Evolutionary conservation across 129 eudicot species (phyloP).

Genomic region (Flaveria brownii): DNA sequence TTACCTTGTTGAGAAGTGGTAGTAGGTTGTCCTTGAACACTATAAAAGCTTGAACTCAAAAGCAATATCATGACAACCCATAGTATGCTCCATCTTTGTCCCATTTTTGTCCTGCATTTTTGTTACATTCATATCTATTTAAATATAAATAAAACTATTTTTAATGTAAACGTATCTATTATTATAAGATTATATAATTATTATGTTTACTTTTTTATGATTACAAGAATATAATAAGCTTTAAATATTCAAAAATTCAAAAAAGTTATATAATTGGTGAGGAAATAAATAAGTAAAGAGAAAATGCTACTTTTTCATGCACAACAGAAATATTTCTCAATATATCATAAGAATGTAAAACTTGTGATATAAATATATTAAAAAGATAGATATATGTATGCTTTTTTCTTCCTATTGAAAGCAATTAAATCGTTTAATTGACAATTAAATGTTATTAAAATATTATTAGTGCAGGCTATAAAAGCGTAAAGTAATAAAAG

Average conservation of each 20-base stretch:
- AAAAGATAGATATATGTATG: too few species aligned
- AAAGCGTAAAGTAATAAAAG: constrained; percentile 5
- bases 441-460: not conserved
- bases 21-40: constrained; percentile 34
- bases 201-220: not conserved
- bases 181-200: not conserved
- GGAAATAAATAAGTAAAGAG: not conserved
- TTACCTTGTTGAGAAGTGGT: constrained; percentile 32
- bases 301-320: not conserved
- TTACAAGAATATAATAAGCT: not conserved
- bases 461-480: not conserved
- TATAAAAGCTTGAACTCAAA: constrained; percentile 23
- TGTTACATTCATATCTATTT: not conserved
- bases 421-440: not conserved
- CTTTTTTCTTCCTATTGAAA: not conserved
- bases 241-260: not conserved
- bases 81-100: constrained; percentile 26
- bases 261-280: not conserved
- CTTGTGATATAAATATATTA: too few species aligned
- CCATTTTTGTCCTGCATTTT: constrained; percentile 40
- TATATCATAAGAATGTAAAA: not conserved
- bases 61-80: constrained; percentile 33
- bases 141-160: not conserved
- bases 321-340: not conserved
- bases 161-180: not conserved